These are phyloP conservation scores for Mycoemilia scoparia DNA, from an alignment of 192 early-diverging fungal species.

Conservation along the genomic window DNA sequence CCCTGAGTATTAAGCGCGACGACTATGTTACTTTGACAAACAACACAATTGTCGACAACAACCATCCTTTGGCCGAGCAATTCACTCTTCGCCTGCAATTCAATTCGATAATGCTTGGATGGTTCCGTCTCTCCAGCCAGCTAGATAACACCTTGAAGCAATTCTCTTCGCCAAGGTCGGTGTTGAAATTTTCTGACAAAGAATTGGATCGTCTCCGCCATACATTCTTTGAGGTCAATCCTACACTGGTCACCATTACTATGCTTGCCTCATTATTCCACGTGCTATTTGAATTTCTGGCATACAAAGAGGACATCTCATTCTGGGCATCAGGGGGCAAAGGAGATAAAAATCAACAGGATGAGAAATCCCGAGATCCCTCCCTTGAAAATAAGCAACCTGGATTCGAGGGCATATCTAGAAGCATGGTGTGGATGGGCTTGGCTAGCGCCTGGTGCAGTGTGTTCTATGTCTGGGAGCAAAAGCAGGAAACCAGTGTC, in stretches of 20 bases:
- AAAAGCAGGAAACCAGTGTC: conserved; percentile 25
- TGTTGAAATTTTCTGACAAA: conserved; percentile 15
- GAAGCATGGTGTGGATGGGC: conserved; percentile 28
- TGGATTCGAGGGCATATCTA: conserved; percentile 22
- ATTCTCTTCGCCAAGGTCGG: conserved; percentile 10
- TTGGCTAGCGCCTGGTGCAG: conserved; percentile 27
- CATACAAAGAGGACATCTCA: conserved; percentile 35
- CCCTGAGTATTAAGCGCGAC: conserved; percentile 11
- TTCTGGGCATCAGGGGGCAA: too few relatives aligned
- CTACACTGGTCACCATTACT: conserved; percentile 32
- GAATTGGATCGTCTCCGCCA: conserved; percentile 31
- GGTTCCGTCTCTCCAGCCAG: conserved; percentile 29
- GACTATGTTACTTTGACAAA: conserved; percentile 27
- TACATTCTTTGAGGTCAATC: conserved; percentile 37
- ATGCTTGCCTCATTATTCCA: conserved; percentile 29
- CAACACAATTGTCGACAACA: conserved; percentile 3
- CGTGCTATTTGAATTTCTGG: conserved; percentile 34
- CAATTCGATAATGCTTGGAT: conserved; percentile 18
- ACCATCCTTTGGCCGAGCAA: conserved; percentile 3
- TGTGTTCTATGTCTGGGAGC: conserved; percentile 32
- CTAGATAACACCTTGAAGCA: conserved; percentile 14
- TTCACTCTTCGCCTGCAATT: conserved; percentile 15
- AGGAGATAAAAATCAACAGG: too few relatives aligned
- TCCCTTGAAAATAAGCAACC: conserved; percentile 11
- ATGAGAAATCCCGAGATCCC: too few relatives aligned